Percentiles rank a stretch among this genome's conserved stretches.
phyloP scores from a whole-genome alignment of 2,329 filamentous ascomycete genomes.

The Ophiostoma angusticollis region DNA sequence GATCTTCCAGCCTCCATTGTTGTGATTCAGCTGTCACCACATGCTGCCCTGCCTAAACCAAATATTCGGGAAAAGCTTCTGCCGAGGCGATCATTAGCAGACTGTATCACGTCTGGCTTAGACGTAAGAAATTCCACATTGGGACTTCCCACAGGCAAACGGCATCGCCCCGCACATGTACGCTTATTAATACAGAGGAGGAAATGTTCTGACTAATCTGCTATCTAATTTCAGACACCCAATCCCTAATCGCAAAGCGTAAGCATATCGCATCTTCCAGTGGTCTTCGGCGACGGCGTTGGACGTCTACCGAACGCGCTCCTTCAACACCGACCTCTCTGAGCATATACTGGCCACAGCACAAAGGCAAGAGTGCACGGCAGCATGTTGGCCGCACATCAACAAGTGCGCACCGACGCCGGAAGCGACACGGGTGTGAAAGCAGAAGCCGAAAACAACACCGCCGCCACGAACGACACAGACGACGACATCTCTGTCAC shows the following conservation, averaged over 20 bases:
- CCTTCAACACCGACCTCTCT: too few species aligned
- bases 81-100: not conserved
- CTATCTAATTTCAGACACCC: too few species aligned
- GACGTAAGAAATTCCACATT: too few species aligned
- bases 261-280: too few species aligned
- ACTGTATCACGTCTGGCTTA: not conserved
- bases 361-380: not conserved
- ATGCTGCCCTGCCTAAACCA: not conserved
- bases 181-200: too few species aligned
- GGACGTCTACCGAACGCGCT: too few species aligned
- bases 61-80: not conserved
- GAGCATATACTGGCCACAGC: not conserved
- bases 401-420: not conserved
- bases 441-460: not conserved
- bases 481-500: slow-evolving; percentile 43
- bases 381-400: not conserved
- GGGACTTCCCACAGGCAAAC: too few species aligned
- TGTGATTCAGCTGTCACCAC: not conserved
- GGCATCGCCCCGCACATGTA: too few species aligned
- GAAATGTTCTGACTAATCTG: too few species aligned
- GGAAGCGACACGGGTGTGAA: not conserved
- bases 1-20: not conserved
- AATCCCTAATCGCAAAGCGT: too few species aligned
- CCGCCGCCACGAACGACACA: slow-evolving; percentile 4
- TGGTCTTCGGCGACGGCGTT: too few species aligned